Percentiles rank a stretch among this genome's conserved stretches.
Conservation (phyloP, 306 rosid species). For the Echinosophora koreensis region DNA sequence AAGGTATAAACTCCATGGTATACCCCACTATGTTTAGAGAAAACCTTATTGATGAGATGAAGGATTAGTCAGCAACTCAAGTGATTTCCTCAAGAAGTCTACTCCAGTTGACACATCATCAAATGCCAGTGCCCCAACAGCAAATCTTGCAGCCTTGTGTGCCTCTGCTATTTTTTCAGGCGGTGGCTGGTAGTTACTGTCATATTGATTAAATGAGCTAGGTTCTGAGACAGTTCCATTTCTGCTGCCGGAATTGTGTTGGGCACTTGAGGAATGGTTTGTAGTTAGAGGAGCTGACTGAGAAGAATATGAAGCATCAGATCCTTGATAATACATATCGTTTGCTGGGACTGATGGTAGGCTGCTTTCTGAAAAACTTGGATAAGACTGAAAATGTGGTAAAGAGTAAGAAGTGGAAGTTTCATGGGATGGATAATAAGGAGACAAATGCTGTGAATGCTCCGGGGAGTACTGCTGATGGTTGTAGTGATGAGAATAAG, state of each 20-base stretch:
- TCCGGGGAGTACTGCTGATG: constrained; percentile 76
- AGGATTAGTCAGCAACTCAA: constrained; percentile 86
- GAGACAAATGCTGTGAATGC: constrained; percentile 67
- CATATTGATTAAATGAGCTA: constrained; percentile 63
- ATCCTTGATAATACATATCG: constrained; percentile 67
- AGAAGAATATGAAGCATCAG: constrained; percentile 71
- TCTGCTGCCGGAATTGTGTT: constrained; percentile 57
- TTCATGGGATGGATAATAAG: constrained; percentile 68
- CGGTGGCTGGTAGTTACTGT: constrained; percentile 80
- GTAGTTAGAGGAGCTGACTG: constrained; percentile 69
- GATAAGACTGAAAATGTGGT: constrained; percentile 93
- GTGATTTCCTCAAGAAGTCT: constrained; percentile 83
- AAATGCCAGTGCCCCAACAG: constrained; percentile 96
- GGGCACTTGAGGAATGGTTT: constrained; percentile 57
- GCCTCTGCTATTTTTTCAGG: constrained; percentile 96
- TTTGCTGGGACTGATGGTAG: constrained; percentile 79
- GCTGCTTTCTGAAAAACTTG: constrained; percentile 91
- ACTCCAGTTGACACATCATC: constrained; percentile 92
- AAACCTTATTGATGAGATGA: constrained; percentile 61
- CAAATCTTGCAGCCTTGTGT: constrained; percentile 98
- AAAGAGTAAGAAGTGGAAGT: constrained; percentile 50
- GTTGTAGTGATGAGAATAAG: constrained; percentile 68
- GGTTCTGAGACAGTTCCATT: constrained; percentile 68
- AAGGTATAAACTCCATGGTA: constrained; percentile 36
- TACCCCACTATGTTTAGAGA: constrained; percentile 20